Percentiles rank a stretch among this genome's conserved stretches.
These are phyloP conservation scores for Metarhizium anisopliae DNA, from an alignment of 2,329 filamentous ascomycete genomes.

Conservation along the genomic window DNA sequence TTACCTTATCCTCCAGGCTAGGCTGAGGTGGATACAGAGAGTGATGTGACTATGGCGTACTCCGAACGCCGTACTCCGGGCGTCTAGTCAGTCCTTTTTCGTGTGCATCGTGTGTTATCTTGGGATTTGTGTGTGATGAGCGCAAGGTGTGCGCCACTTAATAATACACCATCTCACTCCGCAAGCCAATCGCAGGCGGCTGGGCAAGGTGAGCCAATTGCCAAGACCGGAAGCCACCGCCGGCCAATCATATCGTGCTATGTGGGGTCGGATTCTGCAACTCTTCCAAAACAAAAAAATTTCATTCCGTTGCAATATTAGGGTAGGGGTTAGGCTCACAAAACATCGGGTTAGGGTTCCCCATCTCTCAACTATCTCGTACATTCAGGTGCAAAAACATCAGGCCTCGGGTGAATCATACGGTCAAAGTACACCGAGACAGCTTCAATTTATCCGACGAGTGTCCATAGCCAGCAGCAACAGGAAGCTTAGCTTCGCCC, in stretches of 20 bases:
- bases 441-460: neutral
- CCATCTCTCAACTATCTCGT: neutral
- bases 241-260: neutral
- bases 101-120: no score
- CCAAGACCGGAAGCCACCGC: neutral
- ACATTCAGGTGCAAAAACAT: neutral
- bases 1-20: conserved; percentile 6
- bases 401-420: neutral
- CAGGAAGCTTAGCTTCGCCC: neutral
- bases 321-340: conserved; percentile 1
- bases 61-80: no score
- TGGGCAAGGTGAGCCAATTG: neutral
- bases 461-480: neutral
- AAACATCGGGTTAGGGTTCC: neutral
- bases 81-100: no score
- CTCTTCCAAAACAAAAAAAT: neutral
- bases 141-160: no score
- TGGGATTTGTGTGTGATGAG: no score
- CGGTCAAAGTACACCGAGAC: neutral
- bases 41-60: neutral
- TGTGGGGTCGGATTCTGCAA: neutral
- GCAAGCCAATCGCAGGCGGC: neutral
- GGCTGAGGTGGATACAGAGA: conserved; percentile 1
- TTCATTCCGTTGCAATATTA: neutral
- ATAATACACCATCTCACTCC: no score